phyloP scores from a whole-genome alignment of 768 basidiomycete species.

The Hydnomerulius pinastri region DNA sequence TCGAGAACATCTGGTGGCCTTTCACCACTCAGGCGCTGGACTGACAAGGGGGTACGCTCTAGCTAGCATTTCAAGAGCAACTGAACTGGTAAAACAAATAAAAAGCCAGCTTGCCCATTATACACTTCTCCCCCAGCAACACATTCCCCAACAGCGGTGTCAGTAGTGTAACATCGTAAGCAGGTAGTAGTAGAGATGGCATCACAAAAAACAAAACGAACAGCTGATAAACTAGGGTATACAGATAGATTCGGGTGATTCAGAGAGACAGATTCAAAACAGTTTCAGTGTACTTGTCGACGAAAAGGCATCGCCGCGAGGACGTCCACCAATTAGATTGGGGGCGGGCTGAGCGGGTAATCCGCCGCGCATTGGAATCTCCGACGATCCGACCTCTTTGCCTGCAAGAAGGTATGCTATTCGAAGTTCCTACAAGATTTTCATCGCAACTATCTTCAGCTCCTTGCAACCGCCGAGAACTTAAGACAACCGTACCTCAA shows the following conservation, averaged over 20 bases:
- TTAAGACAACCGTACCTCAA: slow-evolving; percentile 41
- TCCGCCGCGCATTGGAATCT: slow-evolving; percentile 28
- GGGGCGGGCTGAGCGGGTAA: slow-evolving; percentile 25
- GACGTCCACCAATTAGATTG: slow-evolving; percentile 28
- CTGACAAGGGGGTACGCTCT: too few relatives aligned
- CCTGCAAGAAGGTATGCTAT: slow-evolving; percentile 44
- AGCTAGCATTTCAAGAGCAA: too few relatives aligned
- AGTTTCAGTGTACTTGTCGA: slow-evolving; percentile 20
- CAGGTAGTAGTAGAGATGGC: slow-evolving; percentile 1
- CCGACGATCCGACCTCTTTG: slow-evolving; percentile 47
- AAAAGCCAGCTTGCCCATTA: too few relatives aligned
- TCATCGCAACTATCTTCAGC: neutral
- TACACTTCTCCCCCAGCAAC: neutral
- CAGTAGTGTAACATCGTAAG: neutral
- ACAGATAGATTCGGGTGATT: neutral
- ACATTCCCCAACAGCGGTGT: neutral
- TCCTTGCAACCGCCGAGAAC: neutral
- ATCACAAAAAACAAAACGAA: neutral
- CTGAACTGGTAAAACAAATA: too few relatives aligned
- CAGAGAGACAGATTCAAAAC: slow-evolving; percentile 6
- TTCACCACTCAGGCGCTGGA: too few relatives aligned
- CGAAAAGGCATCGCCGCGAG: slow-evolving; percentile 34
- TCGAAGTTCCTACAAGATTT: slow-evolving; percentile 48
- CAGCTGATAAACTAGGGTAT: slow-evolving; percentile 1
- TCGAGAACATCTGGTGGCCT: too few relatives aligned